Conservation (phyloP, 495 filamentous ascomycete species). For the Cetradonia linearis region DNA sequence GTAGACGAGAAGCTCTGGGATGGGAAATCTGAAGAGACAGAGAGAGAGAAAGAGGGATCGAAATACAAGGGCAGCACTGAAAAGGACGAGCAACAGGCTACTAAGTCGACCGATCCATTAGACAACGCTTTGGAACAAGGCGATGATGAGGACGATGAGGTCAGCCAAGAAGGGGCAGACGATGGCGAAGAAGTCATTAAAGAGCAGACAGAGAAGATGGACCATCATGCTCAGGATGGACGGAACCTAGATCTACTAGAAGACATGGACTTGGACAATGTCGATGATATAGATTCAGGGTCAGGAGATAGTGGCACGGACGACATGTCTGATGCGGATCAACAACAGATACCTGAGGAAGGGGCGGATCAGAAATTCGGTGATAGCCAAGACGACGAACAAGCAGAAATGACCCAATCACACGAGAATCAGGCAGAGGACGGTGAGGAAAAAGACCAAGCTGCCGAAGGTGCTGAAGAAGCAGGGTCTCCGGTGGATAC, state of each 20-base stretch:
- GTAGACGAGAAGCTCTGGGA: slow-evolving; percentile 99
- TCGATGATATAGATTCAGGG: slow-evolving; percentile 53
- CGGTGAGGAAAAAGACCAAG: slow-evolving; percentile 35
- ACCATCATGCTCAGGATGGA: slow-evolving; percentile 65
- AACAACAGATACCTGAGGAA: slow-evolving; percentile 25
- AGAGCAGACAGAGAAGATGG: slow-evolving; percentile 52
- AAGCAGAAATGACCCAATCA: slow-evolving; percentile 39
- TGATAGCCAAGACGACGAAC: slow-evolving; percentile 48
- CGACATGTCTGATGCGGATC: slow-evolving; percentile 59
- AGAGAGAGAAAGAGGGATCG: slow-evolving; percentile 63
- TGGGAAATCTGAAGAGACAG: slow-evolving; percentile 61
- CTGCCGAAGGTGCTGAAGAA: slow-evolving; percentile 36
- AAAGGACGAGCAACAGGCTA: slow-evolving; percentile 29
- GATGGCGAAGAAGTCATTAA: slow-evolving; percentile 52
- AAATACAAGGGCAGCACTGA: slow-evolving; percentile 39
- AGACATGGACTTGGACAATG: slow-evolving; percentile 58
- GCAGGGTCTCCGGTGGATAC: slow-evolving; percentile 39
- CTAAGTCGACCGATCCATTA: slow-evolving; percentile 34
- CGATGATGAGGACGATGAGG: slow-evolving; percentile 44
- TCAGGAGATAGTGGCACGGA: slow-evolving; percentile 62
- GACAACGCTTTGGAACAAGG: slow-evolving; percentile 37
- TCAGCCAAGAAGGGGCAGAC: slow-evolving; percentile 46
- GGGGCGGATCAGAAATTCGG: slow-evolving; percentile 28
- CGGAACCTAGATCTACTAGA: slow-evolving; percentile 56
- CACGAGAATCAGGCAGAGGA: background rate